Base-by-base conservation (phyloP, 2,329 filamentous ascomycete genomes). In the Aspergillus ibericus region DNA sequence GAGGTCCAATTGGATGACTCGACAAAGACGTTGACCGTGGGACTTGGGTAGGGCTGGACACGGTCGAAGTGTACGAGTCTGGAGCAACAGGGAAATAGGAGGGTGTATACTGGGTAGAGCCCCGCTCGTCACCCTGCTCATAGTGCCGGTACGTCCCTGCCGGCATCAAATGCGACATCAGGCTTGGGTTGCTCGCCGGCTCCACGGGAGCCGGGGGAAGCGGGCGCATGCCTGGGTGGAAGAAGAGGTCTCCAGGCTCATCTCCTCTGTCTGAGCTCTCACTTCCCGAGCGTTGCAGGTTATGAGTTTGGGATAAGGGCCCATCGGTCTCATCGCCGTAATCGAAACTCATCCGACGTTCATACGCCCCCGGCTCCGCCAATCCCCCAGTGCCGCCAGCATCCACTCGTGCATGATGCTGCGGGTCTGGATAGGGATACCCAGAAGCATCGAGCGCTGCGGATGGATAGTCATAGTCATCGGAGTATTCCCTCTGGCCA, bases 321-420 rank as follows among this genome's bases (percentile, higher is more conserved):
- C 47, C 81, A 71, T 98, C 93, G 64, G 47, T 81, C 73, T 98
- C 95, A 66, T 97, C 95, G 1, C 91, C 93, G 71, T 96, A 92
- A 66, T 98, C 93, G 67, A 95, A 97, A 75, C 92, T 97, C 68
- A 92, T 81, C 60, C 92, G 85, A 64, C 92, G 79, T 44, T 73
- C 75, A 61, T 78, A 84, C 6, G 81, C 82, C 51, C 82, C 86
- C 2, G 93, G 92, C 58, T 90, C 85, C 61, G 92, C 87, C 27
- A 97, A 77, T 1, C 95, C 95, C 40, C 93, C 95, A n/a, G 92
- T 97, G 7, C 91, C 93, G 51, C 86, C 90, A 48, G 91, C 92
- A 74, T 98, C 93, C 52, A 96, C 89, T 55, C 90, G 85, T 5
- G 89, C 91, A 55, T 87, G 82, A 13, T 73, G 80, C 55, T 77